These are phyloP conservation scores for Pyracantha coccinea DNA, from an alignment of 331 rosid species.

Conservation along the genomic window DNA sequence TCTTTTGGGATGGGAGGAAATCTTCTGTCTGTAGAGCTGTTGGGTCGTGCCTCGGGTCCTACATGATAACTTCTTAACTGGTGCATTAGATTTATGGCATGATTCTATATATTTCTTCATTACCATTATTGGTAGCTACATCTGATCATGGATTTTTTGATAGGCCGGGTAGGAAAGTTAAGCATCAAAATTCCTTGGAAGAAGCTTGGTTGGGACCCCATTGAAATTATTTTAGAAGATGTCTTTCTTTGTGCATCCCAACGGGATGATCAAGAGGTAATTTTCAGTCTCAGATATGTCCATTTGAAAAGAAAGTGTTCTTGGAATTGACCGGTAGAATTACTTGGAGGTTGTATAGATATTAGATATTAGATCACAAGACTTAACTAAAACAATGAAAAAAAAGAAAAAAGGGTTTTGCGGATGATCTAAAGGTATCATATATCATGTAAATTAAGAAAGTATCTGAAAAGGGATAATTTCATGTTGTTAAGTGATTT, in stretches of 20 bases:
- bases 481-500: neutral
- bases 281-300: conserved; percentile 1
- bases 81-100: neutral
- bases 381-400: neutral
- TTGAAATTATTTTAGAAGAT: conserved; percentile 73
- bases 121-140: neutral
- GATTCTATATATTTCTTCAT: neutral
- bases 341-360: neutral
- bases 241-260: conserved; percentile 76
- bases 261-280: conserved; percentile 86
- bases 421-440: neutral
- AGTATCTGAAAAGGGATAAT: neutral
- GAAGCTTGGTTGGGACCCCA: conserved; percentile 92
- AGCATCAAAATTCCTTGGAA: conserved; percentile 99
- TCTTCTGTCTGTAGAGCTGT: too few relatives aligned
- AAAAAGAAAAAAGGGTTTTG: neutral
- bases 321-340: neutral
- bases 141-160: conserved; percentile 7
- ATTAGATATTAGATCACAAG: neutral
- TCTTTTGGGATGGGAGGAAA: too few relatives aligned
- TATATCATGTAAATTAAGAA: neutral
- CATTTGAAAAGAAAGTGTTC: neutral
- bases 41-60: too few relatives aligned
- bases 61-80: neutral
- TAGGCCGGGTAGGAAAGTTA: conserved; percentile 88